Percentiles rank a stretch among this genome's conserved stretches.
These are phyloP conservation scores for Sporothrix humicola DNA, from an alignment of 2,329 filamentous ascomycete species.

Conservation along the genomic window DNA sequence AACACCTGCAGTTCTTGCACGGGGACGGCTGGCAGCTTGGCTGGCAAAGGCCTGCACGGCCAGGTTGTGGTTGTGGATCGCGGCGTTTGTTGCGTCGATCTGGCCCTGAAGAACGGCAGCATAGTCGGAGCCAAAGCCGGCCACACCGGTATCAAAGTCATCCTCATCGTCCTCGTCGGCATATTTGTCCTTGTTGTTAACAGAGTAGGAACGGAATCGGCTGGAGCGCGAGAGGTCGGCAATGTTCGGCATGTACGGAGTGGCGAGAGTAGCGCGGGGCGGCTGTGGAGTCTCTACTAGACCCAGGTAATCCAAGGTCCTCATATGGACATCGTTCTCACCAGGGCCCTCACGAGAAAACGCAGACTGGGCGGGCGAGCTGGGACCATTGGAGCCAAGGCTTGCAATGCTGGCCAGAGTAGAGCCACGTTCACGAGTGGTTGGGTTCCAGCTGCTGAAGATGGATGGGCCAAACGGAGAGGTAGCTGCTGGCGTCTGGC, in stretches of 20 bases:
- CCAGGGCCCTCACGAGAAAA: slow-evolving; percentile 84
- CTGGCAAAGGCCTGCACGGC: slow-evolving; percentile 91
- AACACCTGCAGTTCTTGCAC: slow-evolving; percentile 89
- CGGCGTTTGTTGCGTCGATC: slow-evolving; percentile 67
- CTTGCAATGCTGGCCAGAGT: slow-evolving; percentile 84
- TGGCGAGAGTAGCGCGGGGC: slow-evolving; percentile 72
- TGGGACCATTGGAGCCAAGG: slow-evolving; percentile 86
- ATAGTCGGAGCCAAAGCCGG: slow-evolving; percentile 62
- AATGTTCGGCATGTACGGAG: slow-evolving; percentile 76
- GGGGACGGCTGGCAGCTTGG: slow-evolving; percentile 80
- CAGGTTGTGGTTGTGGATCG: slow-evolving; percentile 88
- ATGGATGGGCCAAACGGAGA: slow-evolving; percentile 87
- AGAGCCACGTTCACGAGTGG: slow-evolving; percentile 78
- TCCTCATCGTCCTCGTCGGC: slow-evolving; percentile 88
- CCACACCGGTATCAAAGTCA: slow-evolving; percentile 64
- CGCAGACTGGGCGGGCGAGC: slow-evolving; percentile 83
- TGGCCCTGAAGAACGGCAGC: slow-evolving; percentile 67
- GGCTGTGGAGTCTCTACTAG: slow-evolving; percentile 92
- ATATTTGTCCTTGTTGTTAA: slow-evolving; percentile 98
- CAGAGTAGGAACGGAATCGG: slow-evolving; percentile 94
- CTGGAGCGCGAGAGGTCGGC: slow-evolving; percentile 80
- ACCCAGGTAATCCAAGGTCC: slow-evolving; percentile 93
- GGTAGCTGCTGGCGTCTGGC: slow-evolving; percentile 56
- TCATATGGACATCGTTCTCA: slow-evolving; percentile 85
- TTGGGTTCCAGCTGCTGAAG: slow-evolving; percentile 84